Percentiles rank a stretch among this genome's conserved stretches.
phyloP scores from a whole-genome alignment of 2,329 filamentous ascomycete species.

The Sarocladiaceae sp. region DNA sequence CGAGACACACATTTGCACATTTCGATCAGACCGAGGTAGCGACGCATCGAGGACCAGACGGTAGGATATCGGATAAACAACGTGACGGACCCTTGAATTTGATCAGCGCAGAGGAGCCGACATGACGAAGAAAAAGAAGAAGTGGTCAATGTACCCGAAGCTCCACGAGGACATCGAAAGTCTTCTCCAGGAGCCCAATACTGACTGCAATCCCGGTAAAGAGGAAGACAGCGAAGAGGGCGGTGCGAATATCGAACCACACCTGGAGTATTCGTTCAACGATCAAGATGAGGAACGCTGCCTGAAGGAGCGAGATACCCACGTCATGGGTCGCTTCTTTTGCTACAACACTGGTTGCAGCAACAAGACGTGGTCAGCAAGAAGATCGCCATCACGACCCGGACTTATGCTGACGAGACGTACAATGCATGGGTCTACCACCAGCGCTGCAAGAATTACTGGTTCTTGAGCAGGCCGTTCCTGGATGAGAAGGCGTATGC shows the following conservation, averaged over 20 bases:
- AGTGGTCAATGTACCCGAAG: neutral
- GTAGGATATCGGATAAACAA: too few species aligned
- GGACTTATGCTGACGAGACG: conserved; percentile 19
- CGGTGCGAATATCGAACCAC: neutral
- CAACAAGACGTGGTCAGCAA: conserved; percentile 26
- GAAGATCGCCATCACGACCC: conserved; percentile 28
- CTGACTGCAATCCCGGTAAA: neutral
- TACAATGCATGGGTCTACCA: conserved; percentile 34
- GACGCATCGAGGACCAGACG: too few species aligned
- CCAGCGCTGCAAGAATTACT: conserved; percentile 29
- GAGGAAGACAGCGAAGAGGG: neutral
- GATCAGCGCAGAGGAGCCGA: too few species aligned
- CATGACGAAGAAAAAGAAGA: neutral
- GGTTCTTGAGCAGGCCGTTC: conserved; percentile 19
- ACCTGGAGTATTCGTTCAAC: conserved; percentile 18
- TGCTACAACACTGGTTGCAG: too few species aligned
- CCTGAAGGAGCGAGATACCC: conserved; percentile 12
- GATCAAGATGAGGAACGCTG: conserved; percentile 12
- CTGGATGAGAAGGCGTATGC: conserved; percentile 27
- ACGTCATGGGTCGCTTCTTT: conserved; percentile 19
- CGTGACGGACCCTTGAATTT: too few species aligned
- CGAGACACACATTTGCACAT: too few species aligned
- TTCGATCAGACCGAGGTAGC: too few species aligned
- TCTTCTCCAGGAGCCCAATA: neutral
- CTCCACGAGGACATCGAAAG: neutral